Base-by-base conservation (phyloP, 1,139 yeast genomes). In the Pneumocystis murina region DNA sequence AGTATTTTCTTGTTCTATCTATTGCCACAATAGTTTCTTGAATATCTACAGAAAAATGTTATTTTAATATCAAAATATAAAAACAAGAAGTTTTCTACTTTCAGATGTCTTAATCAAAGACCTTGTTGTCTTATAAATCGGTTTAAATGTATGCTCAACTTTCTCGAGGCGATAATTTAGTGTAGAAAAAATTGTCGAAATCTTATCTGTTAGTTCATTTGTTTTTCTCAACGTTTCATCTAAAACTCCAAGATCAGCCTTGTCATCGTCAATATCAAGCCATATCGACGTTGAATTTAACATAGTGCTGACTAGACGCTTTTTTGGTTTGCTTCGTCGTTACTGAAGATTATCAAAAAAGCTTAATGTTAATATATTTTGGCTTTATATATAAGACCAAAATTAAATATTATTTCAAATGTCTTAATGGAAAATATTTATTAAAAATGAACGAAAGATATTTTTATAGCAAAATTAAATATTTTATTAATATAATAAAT, bases 241-340 rank as follows among this genome's bases (percentile, higher is more conserved):
- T 16, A 64, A 55, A 17, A 64, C 63, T 38, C 63, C 65, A 36
- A 64, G 66, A 54, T 64, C 65, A 7, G 66, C 66, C n/a, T 63
- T 62, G 14, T 63, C 65, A 43, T 64, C 66, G 33, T 64, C 66
- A 16, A 64, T 60, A 16, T 55, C 88, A 95, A 68, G 5, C 12
- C 30, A 48, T 48, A 24, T 12, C 7, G 55, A 20, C n/a, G 20
- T 12, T 1, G 33, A 48, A 24, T 24, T 48, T 24, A 48, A 48
- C 55, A 48, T 48, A 24, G 20, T 10, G 4, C 2, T n/a, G 5
- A 12, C 10, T 48, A 17, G 1, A 41, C 16, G 8, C 4, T 33
- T 33, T 5, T 3, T 33, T 3, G 35, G 8, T 33, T 5, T 4
- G 35, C 35, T 33, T 33, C 35, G 8, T 33, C 35, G 35, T 33